Evolutionary conservation across 139 green algal species (phyloP).

Genomic region (Mychonastes homosphaera): DNA sequence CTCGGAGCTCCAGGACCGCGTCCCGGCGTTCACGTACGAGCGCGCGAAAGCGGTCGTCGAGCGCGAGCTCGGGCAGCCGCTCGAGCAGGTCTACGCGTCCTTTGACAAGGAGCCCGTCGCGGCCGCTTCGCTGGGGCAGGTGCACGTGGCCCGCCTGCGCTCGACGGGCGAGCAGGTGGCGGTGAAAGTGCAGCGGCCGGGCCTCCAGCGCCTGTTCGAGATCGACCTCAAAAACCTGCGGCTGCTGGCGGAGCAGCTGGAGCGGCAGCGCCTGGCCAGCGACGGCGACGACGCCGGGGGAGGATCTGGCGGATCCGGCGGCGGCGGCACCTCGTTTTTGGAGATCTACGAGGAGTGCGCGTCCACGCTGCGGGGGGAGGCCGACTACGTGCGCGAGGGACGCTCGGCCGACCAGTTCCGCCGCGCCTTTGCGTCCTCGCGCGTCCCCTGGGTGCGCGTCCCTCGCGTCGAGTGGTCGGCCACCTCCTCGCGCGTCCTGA

Average conservation of each 20-base stretch:
- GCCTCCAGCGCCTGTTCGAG: constrained; percentile 76
- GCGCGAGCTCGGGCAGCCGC: constrained; percentile 60
- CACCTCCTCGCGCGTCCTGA: constrained; percentile 64
- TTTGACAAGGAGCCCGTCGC: constrained; percentile 87
- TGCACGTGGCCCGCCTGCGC: constrained; percentile 56
- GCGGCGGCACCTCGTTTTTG: constrained; percentile 35
- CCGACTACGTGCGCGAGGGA: constrained; percentile 92
- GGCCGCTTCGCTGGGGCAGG: constrained; percentile 84
- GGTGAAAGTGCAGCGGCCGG: constrained; percentile 96
- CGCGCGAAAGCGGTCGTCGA: constrained; percentile 78
- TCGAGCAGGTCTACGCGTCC: constrained; percentile 45
- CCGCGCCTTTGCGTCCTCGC: not conserved
- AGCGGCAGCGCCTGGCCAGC: too few relatives aligned
- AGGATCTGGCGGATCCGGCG: constrained; percentile 75
- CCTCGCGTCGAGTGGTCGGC: constrained; percentile 72
- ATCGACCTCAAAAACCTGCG: constrained; percentile 93
- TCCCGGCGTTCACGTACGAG: constrained; percentile 78
- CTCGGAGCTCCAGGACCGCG: constrained; percentile 84
- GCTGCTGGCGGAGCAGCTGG: constrained; percentile 65
- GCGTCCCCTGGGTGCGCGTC: constrained; percentile 42
- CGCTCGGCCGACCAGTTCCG: constrained; percentile 79
- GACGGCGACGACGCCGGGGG: constrained; percentile 82
- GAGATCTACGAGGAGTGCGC: constrained; percentile 94
- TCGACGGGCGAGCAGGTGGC: constrained; percentile 69
- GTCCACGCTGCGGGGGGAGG: constrained; percentile 66